Conservation (phyloP, 768 basidiomycete species). For the Lepiota subincarnata region DNA sequence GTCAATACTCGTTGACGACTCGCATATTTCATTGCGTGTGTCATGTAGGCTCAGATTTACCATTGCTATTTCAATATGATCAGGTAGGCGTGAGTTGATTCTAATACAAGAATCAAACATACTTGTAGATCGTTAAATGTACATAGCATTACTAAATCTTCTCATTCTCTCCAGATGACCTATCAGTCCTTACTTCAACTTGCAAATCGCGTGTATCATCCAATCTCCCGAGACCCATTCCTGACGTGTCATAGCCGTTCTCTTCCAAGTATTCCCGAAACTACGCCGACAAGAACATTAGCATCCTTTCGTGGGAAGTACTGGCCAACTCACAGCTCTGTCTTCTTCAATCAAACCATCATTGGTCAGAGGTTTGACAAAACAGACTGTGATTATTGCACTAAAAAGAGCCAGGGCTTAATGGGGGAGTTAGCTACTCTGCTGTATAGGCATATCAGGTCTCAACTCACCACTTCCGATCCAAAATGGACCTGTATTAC, state of each 20-base stretch:
- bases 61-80: too few relatives aligned
- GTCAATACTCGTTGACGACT: too few relatives aligned
- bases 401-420: constrained; percentile 70
- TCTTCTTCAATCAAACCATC: constrained; percentile 84
- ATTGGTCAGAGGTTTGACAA: constrained; percentile 69
- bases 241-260: constrained; percentile 16
- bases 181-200: too few relatives aligned
- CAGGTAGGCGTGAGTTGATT: too few relatives aligned
- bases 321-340: constrained; percentile 38
- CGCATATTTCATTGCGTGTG: too few relatives aligned
- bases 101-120: too few relatives aligned
- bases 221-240: constrained; percentile 12
- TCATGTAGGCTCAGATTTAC: too few relatives aligned
- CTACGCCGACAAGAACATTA: not conserved
- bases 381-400: constrained; percentile 65
- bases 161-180: too few relatives aligned
- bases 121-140: too few relatives aligned
- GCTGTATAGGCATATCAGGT: not conserved
- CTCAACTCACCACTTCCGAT: constrained; percentile 58
- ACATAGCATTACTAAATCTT: too few relatives aligned
- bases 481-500: constrained; percentile 85
- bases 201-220: not conserved
- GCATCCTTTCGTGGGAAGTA: not conserved
- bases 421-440: not conserved
- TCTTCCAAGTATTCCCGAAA: constrained; percentile 18